Conservation (phyloP, 164 flowering plant species). For the Nymphaea thermarum region DNA sequence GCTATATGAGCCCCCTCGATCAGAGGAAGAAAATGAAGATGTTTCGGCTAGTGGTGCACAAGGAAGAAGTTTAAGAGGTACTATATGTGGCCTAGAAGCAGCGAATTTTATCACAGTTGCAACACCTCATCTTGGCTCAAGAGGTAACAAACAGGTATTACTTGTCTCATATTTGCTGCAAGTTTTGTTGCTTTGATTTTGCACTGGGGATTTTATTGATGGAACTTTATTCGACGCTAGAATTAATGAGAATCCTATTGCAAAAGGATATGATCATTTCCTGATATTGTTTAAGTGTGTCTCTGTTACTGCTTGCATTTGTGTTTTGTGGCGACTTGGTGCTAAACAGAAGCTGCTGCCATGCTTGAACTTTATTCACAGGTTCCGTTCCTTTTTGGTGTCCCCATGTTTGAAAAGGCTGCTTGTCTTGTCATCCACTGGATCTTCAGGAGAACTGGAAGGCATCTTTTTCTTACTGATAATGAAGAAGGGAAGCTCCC, state of each 20-base stretch:
- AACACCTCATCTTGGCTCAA: slow-evolving; percentile 96
- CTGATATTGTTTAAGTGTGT: too few species aligned
- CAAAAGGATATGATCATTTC: neutral
- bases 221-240: too few species aligned
- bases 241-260: too few species aligned
- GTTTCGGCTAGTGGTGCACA: slow-evolving; percentile 7
- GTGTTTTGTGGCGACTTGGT: neutral
- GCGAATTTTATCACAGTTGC: slow-evolving; percentile 92
- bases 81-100: slow-evolving; percentile 78
- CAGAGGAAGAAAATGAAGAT: slow-evolving; percentile 14
- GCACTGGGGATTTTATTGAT: too few species aligned
- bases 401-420: slow-evolving; percentile 61
- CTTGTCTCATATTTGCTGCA: neutral
- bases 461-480: slow-evolving; percentile 89
- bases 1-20: slow-evolving; percentile 43
- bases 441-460: slow-evolving; percentile 79
- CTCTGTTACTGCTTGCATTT: too few species aligned
- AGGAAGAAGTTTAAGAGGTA: slow-evolving; percentile 34
- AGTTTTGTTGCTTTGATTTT: neutral
- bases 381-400: slow-evolving; percentile 84
- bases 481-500: slow-evolving; percentile 65
- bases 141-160: slow-evolving; percentile 91
- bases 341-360: neutral
- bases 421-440: slow-evolving; percentile 74
- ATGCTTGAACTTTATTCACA: slow-evolving; percentile 8